phyloP scores from a whole-genome alignment of 352 stramenopile species.

The Pythium grandisporangium region DNA sequence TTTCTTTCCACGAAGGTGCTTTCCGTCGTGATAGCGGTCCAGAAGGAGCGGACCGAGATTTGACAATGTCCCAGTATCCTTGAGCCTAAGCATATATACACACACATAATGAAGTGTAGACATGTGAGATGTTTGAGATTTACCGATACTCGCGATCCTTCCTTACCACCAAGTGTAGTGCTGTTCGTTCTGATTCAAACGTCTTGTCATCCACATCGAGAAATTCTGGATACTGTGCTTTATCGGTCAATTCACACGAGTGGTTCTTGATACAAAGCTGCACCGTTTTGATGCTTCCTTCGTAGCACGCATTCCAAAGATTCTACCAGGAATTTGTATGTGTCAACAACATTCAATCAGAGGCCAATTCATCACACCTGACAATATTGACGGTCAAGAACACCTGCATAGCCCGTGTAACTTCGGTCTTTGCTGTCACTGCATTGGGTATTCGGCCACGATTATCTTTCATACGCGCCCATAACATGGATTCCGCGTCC shows the following conservation, averaged over 20 bases:
- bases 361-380: no score
- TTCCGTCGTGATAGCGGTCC: no score
- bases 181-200: conserved; percentile 17
- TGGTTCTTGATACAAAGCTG: neutral
- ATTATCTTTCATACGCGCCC: conserved; percentile 17
- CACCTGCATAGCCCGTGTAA: conserved; percentile 23
- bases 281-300: neutral
- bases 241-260: neutral
- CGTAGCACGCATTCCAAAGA: conserved; percentile 6
- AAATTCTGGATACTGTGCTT: neutral
- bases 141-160: no score
- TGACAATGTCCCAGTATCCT: no score
- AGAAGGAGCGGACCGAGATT: no score
- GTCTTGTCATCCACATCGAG: conserved; percentile 21
- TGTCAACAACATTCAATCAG: no score
- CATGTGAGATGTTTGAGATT: no score
- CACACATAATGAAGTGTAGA: no score
- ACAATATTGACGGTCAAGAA: neutral
- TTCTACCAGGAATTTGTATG: no score
- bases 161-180: conserved; percentile 40
- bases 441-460: conserved; percentile 27
- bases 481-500: conserved; percentile 27
- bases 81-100: no score
- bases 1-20: no score
- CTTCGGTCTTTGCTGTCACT: conserved; percentile 17